These are phyloP conservation scores for Penicillium desertorum DNA, from an alignment of 495 filamentous ascomycete species.

Conservation along the genomic window DNA sequence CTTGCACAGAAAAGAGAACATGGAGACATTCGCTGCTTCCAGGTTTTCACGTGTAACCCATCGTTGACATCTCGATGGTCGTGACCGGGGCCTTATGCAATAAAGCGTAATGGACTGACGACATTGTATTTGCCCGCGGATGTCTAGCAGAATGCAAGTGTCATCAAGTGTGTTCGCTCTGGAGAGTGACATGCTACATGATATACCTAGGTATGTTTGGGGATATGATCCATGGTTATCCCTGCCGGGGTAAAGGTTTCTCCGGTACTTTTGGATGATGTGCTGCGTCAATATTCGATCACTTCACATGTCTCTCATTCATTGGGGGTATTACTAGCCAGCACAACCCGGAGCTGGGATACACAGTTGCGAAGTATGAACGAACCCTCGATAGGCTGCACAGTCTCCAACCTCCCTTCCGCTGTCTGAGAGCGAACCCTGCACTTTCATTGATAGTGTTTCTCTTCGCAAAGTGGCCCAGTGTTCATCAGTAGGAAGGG, in stretches of 20 bases:
- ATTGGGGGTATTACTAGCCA: background rate
- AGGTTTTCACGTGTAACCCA: background rate
- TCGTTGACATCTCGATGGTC: background rate
- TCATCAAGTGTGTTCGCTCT: background rate
- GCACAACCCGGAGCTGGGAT: background rate
- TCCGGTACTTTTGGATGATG: background rate
- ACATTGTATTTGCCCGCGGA: background rate
- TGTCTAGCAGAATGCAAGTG: background rate
- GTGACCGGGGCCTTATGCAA: background rate
- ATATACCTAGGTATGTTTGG: no score
- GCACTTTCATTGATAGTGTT: background rate
- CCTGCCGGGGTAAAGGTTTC: background rate
- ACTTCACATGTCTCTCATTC: background rate
- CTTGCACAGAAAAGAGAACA: background rate
- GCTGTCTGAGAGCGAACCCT: no score
- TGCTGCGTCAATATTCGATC: conserved; percentile 1
- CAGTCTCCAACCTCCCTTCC: background rate
- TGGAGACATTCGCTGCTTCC: background rate
- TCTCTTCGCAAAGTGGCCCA: background rate
- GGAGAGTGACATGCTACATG: background rate
- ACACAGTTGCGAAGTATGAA: conserved; percentile 1
- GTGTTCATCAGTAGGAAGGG: background rate
- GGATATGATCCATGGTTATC: background rate
- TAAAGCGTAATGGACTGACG: background rate
- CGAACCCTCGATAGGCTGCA: background rate